Evolutionary conservation across 257 asterid genomes (phyloP).

Genomic region (Rehmannia glutinosa): DNA sequence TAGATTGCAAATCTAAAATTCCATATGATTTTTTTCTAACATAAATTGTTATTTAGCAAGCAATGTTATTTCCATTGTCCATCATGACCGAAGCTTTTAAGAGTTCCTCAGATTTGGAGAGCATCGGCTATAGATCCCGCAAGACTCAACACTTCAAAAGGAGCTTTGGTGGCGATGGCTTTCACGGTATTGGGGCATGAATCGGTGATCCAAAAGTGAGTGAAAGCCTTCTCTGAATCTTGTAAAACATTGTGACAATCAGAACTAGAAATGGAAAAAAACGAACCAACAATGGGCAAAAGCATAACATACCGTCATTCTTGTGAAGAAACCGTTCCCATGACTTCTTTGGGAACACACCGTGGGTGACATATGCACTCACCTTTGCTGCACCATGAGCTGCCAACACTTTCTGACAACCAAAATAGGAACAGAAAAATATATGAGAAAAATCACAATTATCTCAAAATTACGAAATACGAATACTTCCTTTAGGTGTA

Average conservation of each 20-base stretch:
- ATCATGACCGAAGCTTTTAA: no score
- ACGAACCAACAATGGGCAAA: not conserved
- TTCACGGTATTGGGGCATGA: constrained; percentile 82
- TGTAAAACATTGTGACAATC: not conserved
- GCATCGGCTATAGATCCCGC: constrained; percentile 94
- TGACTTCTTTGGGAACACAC: constrained; percentile 75
- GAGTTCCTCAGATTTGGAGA: constrained; percentile 69
- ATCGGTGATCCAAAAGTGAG: constrained; percentile 91
- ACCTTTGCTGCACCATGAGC: constrained; percentile 90
- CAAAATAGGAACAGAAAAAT: constrained; percentile 3
- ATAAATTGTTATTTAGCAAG: not conserved
- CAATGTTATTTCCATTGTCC: no score
- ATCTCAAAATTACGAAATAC: no score
- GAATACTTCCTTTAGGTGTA: no score
- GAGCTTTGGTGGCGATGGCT: constrained; percentile 56
- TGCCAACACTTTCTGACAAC: constrained; percentile 78
- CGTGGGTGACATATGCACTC: constrained; percentile 91
- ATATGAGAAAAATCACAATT: not conserved
- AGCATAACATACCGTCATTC: constrained; percentile 46
- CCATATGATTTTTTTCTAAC: no score
- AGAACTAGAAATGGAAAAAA: not conserved
- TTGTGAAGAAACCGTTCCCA: constrained; percentile 81
- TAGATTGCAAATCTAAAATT: no score
- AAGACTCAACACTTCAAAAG: constrained; percentile 84
- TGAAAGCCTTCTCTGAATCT: constrained; percentile 54